Conservation (phyloP, 2,329 filamentous ascomycete genomes). For the Penicillium freii region DNA sequence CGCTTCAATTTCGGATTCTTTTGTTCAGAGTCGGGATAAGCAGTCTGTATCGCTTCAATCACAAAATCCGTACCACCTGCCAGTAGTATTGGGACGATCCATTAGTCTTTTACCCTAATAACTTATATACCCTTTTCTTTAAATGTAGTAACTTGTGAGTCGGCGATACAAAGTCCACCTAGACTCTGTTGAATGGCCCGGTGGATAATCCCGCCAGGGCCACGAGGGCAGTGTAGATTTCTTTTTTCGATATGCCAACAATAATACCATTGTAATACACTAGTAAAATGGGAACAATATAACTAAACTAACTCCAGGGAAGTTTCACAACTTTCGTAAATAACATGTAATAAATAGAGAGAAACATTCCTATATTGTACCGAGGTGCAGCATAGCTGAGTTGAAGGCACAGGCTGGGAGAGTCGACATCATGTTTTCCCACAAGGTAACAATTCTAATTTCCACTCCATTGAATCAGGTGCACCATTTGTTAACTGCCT, state of each 20-base stretch:
- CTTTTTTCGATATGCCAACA: neutral
- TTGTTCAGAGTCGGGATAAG: neutral
- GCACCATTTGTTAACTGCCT: too few species aligned
- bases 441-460: too few species aligned
- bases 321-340: neutral
- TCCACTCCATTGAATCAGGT: neutral
- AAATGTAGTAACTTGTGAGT: neutral
- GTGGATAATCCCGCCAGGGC: neutral
- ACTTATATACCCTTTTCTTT: too few species aligned
- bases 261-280: neutral
- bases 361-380: neutral
- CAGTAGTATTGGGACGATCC: too few species aligned
- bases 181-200: neutral
- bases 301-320: neutral
- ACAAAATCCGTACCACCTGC: too few species aligned
- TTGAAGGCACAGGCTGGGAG: neutral
- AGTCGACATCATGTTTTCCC: neutral
- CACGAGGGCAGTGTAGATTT: neutral
- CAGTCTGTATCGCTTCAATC: neutral
- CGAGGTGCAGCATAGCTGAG: neutral
- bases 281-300: neutral
- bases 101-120: neutral
- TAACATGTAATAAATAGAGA: neutral
- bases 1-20: neutral
- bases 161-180: neutral